Percentiles rank a stretch among this genome's conserved stretches.
Conservation (phyloP, 1,284 basidiomycete species). For the Trichosporon sp. region DNA sequence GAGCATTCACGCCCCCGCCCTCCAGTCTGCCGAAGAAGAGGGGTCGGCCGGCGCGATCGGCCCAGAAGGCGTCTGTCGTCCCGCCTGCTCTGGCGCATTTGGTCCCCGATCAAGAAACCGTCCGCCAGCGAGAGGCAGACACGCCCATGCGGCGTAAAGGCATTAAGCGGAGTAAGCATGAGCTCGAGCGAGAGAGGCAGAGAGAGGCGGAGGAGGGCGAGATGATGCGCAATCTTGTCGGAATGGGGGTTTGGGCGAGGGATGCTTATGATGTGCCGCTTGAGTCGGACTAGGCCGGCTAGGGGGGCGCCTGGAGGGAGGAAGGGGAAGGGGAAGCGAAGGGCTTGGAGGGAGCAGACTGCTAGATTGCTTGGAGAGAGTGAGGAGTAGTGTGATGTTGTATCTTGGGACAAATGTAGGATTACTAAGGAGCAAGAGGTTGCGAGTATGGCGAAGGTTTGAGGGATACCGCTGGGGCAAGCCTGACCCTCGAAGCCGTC, state of each 20-base stretch:
- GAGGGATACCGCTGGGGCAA: no score
- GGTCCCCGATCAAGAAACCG: constrained; percentile 15
- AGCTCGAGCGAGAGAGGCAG: constrained; percentile 22
- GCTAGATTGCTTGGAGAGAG: not conserved
- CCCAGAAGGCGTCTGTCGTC: constrained; percentile 13
- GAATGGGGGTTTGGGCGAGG: constrained; percentile 18
- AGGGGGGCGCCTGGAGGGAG: not conserved
- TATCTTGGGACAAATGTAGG: no score
- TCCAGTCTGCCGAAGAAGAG: constrained; percentile 18
- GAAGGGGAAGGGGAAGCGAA: no score
- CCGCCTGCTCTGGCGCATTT: constrained; percentile 17
- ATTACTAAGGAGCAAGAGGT: no score
- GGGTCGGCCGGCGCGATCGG: constrained; percentile 19
- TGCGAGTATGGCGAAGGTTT: no score
- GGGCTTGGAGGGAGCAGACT: no score
- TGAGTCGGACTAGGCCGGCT: not conserved
- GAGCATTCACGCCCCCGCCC: constrained; percentile 9
- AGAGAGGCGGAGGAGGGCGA: constrained; percentile 22
- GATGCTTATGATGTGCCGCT: not conserved
- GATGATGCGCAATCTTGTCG: constrained; percentile 21
- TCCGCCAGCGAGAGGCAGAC: constrained; percentile 13
- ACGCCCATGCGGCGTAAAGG: constrained; percentile 24
- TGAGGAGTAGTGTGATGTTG: not conserved
- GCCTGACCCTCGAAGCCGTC: no score
- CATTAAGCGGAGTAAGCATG: constrained; percentile 21